Base-by-base conservation (phyloP, 2,329 filamentous ascomycete genomes). In the Graphilbum fragrans region DNA sequence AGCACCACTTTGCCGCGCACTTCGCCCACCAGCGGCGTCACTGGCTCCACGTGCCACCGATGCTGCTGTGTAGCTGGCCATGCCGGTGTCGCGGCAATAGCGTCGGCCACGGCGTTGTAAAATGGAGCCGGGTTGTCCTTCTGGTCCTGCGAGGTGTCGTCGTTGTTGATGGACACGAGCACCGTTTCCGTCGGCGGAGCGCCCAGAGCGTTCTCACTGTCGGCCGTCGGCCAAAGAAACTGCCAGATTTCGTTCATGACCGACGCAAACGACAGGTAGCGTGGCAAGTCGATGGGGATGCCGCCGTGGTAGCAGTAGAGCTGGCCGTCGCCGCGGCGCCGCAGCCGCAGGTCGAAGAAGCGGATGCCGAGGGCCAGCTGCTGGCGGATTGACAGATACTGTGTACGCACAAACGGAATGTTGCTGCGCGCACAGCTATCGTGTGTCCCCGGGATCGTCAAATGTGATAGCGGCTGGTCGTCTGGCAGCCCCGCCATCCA, bases 371-470 rank as follows among this genome's bases (percentile, higher is more conserved):
- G 77, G 18, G 71, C 64, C n/a, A 86, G 66, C 55, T 86, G 81
- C 45, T 74, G 70, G 35, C 60, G 58, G 0, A 80, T 67, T 23
- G 69, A 67, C 17, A 81, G 73, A 31, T 76, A 72, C 58, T 86
- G 81, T 49, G 81, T 85, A 33, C 80, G 72, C n/a, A 85, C 81
- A 9, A 78, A 83, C 0, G 80, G 80, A 10, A 57, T 51, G 36
- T 48, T 52, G 43, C 51, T 54, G 37, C 55, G 46, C 32, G 55
- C 55, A 49, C 67, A 71, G 18, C 78, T 81, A 56, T 86, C 85
- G 61, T 86, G 81, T 0, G 81, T 85, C 42, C 81, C 81, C 1
- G 81, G 81, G 37, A 85, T 80, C 6, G 77, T 82, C 21, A 86
- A 63, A 1, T 70, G 67, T 6, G 77, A 80, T 5, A 85, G 56